Evolutionary conservation across 1,284 basidiomycete species (phyloP), one percentile per base, ranked within the genome.

Genomic region (Wolfiporia cocos): DNA sequence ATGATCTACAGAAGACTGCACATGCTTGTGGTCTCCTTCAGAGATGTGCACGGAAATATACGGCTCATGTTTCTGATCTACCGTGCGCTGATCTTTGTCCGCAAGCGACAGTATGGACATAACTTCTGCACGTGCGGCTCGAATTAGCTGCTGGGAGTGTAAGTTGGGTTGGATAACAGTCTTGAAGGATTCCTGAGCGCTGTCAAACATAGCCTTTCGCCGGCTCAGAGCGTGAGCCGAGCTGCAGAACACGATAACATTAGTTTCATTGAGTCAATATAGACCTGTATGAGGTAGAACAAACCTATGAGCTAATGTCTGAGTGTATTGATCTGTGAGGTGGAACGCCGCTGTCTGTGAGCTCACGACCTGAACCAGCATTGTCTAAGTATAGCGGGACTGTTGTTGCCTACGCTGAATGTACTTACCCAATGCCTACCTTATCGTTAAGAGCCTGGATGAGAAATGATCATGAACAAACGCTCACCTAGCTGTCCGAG

Each of bases 281-380:
- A n/a, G n/a, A n/a, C n/a, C n/a, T n/a, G n/a, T n/a, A n/a, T n/a
- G n/a, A n/a, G n/a, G 44, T 23, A 24, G 15, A 5, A 41, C 36
- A 9, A 11, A 66, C 78, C 40, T 59, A 53, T 85, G 66, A 55
- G 82, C 76, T 48, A 76, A 85, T 34, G 71, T 61, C 31, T 81
- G 70, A 5, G 51, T 60, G 55, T 77, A 86, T 2, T 48, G 56
- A 50, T 78, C 69, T 3, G 74, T 72, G 35, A 85, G 67, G 53
- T 85, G 81, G 52, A 70, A 83, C 49, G 71, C 74, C 5, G 80
- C 76, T 9, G 81, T 84, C 34, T 71, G 67, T 3, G 78, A 75
- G 49, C 71, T 81, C 35, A 85, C 57, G 29, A 83, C 67, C 80
- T 81, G 46, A 29, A 43, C 2, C 33, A 20, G 14, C n/a, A 32